Evolutionary conservation across 306 rosid genomes (phyloP).

Genomic region (Prunus padus): DNA sequence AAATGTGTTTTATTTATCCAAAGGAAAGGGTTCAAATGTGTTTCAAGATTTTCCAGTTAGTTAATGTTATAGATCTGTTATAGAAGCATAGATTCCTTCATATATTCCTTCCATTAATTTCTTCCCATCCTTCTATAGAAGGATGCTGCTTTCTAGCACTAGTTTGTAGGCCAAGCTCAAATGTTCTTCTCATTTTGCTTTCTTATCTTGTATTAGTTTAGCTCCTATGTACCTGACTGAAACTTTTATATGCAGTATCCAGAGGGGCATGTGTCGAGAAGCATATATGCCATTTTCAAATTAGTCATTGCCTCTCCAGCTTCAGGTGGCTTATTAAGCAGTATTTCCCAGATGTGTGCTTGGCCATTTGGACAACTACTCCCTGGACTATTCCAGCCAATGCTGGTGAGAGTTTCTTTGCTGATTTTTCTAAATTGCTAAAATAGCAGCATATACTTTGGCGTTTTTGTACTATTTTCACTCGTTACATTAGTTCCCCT

Average conservation of each 20-base stretch:
- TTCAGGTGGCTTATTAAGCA: slow-evolving; percentile 52
- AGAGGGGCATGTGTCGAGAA: slow-evolving; percentile 85
- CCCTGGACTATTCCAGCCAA: slow-evolving; percentile 99
- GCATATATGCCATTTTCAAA: slow-evolving; percentile 84
- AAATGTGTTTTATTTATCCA: neutral
- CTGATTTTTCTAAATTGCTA: slow-evolving; percentile 28
- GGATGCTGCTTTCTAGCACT: neutral
- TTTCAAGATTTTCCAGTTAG: slow-evolving; percentile 1
- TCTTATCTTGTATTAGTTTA: neutral
- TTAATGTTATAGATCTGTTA: neutral
- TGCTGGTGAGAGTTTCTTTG: slow-evolving; percentile 64
- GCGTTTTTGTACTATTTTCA: neutral
- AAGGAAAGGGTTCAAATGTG: neutral
- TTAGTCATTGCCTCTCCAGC: slow-evolving; percentile 52
- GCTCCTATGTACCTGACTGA: slow-evolving; percentile 16
- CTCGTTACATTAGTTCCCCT: neutral
- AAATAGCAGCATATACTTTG: slow-evolving; percentile 6
- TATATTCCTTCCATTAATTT: neutral
- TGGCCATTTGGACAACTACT: slow-evolving; percentile 98
- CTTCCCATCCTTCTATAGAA: neutral
- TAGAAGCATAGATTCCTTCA: neutral
- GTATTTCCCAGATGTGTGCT: slow-evolving; percentile 65
- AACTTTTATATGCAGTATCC: slow-evolving; percentile 67
- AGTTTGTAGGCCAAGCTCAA: slow-evolving; percentile 1
- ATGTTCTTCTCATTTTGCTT: slow-evolving; percentile 7